Conservation (phyloP, 1,139 yeast genomes). For the Geotrichum aggregatum region DNA sequence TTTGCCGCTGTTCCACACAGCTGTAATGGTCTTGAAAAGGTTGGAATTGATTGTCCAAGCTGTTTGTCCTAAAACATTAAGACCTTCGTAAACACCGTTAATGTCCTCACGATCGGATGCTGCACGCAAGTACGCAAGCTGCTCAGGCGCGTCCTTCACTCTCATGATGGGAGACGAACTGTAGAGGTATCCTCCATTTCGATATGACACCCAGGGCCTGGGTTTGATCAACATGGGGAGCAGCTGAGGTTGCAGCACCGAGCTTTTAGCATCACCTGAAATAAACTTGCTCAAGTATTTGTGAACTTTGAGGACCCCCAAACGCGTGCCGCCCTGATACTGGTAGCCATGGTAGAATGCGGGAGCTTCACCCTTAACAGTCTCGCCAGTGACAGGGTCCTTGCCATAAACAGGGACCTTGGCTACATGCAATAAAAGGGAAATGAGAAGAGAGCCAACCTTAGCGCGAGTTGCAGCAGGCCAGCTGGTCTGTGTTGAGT, state of each 20-base stretch:
- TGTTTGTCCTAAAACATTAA: slow-evolving; percentile 82
- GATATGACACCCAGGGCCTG: slow-evolving; percentile 75
- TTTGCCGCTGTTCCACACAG: slow-evolving; percentile 84
- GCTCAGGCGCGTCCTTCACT: slow-evolving; percentile 84
- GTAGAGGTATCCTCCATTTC: slow-evolving; percentile 78
- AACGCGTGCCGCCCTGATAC: slow-evolving; percentile 67
- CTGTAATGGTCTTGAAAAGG: slow-evolving; percentile 63
- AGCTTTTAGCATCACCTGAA: slow-evolving; percentile 62
- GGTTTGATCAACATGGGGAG: slow-evolving; percentile 93
- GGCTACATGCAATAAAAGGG: slow-evolving; percentile 76
- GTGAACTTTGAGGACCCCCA: slow-evolving; percentile 81
- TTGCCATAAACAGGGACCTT: slow-evolving; percentile 69
- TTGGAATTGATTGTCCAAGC: slow-evolving; percentile 87
- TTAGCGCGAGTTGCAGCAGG: slow-evolving; percentile 67
- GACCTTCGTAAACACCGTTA: slow-evolving; percentile 66
- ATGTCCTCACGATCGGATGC: slow-evolving; percentile 70
- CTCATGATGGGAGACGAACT: slow-evolving; percentile 63
- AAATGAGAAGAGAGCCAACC: slow-evolving; percentile 74
- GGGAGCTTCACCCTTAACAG: slow-evolving; percentile 70
- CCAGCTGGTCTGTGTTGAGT: slow-evolving; percentile 49
- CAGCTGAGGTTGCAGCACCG: slow-evolving; percentile 78
- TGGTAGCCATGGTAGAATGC: slow-evolving; percentile 90
- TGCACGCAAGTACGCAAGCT: slow-evolving; percentile 77
- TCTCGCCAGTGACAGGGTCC: slow-evolving; percentile 71
- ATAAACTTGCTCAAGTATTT: slow-evolving; percentile 60